A percentile compares a stretch with the other conserved stretches of the same genome.
Conservation (phyloP, 1,284 basidiomycete genomes). For the Hypsizygus ulmarius region DNA sequence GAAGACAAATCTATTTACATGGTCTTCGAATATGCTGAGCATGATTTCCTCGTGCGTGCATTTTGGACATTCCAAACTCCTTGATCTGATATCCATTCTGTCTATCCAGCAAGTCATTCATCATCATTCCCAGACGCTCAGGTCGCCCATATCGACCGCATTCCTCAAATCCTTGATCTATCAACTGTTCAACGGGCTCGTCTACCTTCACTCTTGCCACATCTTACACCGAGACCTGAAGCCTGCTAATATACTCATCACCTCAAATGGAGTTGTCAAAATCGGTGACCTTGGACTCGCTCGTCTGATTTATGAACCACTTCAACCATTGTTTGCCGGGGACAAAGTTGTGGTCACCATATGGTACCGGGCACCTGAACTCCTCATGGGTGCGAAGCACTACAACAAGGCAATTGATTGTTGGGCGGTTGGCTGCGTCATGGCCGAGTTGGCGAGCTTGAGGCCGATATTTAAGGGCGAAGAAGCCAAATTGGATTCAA, state of each 20-base stretch:
- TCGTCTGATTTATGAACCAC: slow-evolving; percentile 79
- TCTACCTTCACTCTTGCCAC: slow-evolving; percentile 94
- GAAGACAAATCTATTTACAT: slow-evolving; percentile 99
- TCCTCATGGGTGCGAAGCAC: slow-evolving; percentile 92
- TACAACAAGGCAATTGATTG: slow-evolving; percentile 95
- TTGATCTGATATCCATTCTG: slow-evolving; percentile 10
- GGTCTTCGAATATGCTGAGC: slow-evolving; percentile 99
- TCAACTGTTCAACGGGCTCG: slow-evolving; percentile 93
- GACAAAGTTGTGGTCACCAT: slow-evolving; percentile 99
- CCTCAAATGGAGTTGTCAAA: slow-evolving; percentile 86
- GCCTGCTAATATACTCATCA: slow-evolving; percentile 98
- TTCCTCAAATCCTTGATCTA: slow-evolving; percentile 93
- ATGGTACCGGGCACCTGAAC: slow-evolving; percentile 97
- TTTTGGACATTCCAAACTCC: slow-evolving; percentile 3
- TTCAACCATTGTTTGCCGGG: slow-evolving; percentile 83
- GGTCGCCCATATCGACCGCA: slow-evolving; percentile 67
- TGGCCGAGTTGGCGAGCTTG: slow-evolving; percentile 91
- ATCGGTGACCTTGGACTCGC: slow-evolving; percentile 97
- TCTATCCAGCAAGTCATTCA: slow-evolving; percentile 91
- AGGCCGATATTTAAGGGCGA: slow-evolving; percentile 99
- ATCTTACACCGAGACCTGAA: slow-evolving; percentile 97
- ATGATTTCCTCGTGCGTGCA: slow-evolving; percentile 85
- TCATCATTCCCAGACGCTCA: slow-evolving; percentile 89
- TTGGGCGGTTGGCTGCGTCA: slow-evolving; percentile 97
- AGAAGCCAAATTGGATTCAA: slow-evolving; percentile 92